These are phyloP conservation scores for Candida ipomoeae DNA, from an alignment of 805 yeast species.

Conservation along the genomic window DNA sequence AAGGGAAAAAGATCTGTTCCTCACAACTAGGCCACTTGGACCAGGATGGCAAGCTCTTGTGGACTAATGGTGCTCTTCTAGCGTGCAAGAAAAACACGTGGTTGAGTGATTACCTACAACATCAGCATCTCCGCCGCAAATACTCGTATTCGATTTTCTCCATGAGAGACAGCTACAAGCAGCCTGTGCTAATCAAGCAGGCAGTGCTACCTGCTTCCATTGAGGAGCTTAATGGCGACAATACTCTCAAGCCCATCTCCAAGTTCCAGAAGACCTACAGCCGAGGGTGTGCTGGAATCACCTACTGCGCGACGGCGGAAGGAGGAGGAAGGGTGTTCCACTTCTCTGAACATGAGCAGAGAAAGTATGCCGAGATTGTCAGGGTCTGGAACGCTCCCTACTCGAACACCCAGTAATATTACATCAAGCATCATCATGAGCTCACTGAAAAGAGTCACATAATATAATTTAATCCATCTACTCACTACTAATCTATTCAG, in stretches of 20 bases:
- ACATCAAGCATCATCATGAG: not conserved
- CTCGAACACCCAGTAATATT: not conserved
- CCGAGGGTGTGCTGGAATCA: conserved; percentile 15
- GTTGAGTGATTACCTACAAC: conserved; percentile 12
- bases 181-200: conserved; percentile 7
- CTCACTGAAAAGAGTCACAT: not conserved
- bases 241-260: conserved; percentile 2
- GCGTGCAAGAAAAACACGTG: conserved; percentile 21
- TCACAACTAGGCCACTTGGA: conserved; percentile 26
- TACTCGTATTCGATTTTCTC: conserved; percentile 8
- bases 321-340: conserved; percentile 10
- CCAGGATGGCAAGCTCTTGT: conserved; percentile 17
- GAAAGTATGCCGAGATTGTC: conserved; percentile 5
- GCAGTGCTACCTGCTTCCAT: conserved; percentile 14
- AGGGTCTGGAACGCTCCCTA: conserved; percentile 10
- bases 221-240: conserved; percentile 4
- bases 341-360: conserved; percentile 6
- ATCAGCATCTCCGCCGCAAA: conserved; percentile 8
- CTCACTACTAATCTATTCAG: too few relatives aligned
- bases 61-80: conserved; percentile 29
- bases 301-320: conserved; percentile 14
- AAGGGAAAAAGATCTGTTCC: conserved; percentile 19
- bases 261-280: conserved; percentile 10
- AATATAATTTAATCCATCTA: not conserved
- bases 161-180: conserved; percentile 8